Evolutionary conservation across 176 grass and related monocot species (phyloP), one percentile per base, ranked within the genome.

Genomic region (Phoenix roebelenii): DNA sequence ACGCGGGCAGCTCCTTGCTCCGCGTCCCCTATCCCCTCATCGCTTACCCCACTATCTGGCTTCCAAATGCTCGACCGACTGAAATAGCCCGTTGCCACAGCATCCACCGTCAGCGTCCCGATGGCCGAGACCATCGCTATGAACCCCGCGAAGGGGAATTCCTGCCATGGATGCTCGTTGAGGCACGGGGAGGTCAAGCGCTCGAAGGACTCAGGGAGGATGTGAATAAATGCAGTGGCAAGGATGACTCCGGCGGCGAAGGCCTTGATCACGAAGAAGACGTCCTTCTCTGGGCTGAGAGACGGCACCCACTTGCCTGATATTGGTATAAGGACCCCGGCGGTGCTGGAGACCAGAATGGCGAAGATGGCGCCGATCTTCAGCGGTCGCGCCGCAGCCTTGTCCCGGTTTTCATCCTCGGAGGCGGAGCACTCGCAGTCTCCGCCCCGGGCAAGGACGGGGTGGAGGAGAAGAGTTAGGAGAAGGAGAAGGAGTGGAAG

Each of bases 211-310:
- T 76, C 84, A 18, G 89, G 89, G 18, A 94, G 74, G 57, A 94
- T 84, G 59, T 94, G 89, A 58, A 94, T 79, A 63, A 94, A 79
- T 0, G 59, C 81, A 3, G 84, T 94, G 80, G 84, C 89, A 9
- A 94, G 80, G 56, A 94, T 88, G 77, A 94, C 84, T 10, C 89
- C 84, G 2, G 77, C 77, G 35, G 89, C 84, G 59, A 94, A 94
- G 19, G 80, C 77, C 84, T 94, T 94, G 39, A 94, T 22, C 5
- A 71, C 64, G 89, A 88, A 61, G 77, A 88, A 88, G 48, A 79
- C 25, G 67, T 84, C 71, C 0, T 58, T 79, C 25, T 82, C 84
- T 5, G 84, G 67, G 0, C 67, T 53, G 4, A 88, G 77, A 0
- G 60, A 72, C 23, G 74, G 84, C 58, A 88, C 58, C 74, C 48